phyloP scores from a whole-genome alignment of 306 rosid species.

The Arachis stenosperma region DNA sequence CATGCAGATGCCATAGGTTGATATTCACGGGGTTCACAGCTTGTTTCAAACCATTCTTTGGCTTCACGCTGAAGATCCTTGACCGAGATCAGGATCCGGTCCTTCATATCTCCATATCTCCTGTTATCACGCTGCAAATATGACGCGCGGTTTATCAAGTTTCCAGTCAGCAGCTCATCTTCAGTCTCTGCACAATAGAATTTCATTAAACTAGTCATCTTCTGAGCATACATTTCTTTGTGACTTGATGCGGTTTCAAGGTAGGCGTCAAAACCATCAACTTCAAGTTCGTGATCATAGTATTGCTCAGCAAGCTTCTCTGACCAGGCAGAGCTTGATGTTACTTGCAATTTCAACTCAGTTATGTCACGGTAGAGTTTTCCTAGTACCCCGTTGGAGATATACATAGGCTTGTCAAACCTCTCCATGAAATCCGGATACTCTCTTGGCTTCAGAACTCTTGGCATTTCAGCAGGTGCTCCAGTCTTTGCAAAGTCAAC shows the following conservation, averaged over 20 bases:
- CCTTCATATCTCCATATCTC: conserved; percentile 75
- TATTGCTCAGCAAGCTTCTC: conserved; percentile 55
- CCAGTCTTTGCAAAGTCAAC: conserved; percentile 98
- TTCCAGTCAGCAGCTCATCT: conserved; percentile 79
- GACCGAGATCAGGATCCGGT: conserved; percentile 64
- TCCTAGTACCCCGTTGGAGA: conserved; percentile 71
- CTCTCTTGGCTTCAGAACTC: conserved; percentile 68
- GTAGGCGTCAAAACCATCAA: conserved; percentile 62
- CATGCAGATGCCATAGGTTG: conserved; percentile 81
- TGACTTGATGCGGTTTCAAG: conserved; percentile 58
- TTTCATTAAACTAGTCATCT: conserved; percentile 63
- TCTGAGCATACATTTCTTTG: conserved; percentile 67
- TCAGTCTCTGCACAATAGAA: conserved; percentile 70
- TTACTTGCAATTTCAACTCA: conserved; percentile 44
- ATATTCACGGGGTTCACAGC: conserved; percentile 50
- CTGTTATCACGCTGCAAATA: conserved; percentile 89
- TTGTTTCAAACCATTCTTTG: conserved; percentile 67
- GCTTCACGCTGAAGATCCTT: conserved; percentile 71
- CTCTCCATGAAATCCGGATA: conserved; percentile 97
- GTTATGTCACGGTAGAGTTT: conserved; percentile 65
- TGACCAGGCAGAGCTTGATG: conserved; percentile 49
- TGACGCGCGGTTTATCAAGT: conserved; percentile 63
- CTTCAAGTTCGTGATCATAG: conserved; percentile 71
- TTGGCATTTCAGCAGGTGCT: conserved; percentile 93
- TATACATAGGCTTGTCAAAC: conserved; percentile 69